Evolutionary conservation across 441 rosid genomes (phyloP).

Genomic region (Erodium texanum): DNA sequence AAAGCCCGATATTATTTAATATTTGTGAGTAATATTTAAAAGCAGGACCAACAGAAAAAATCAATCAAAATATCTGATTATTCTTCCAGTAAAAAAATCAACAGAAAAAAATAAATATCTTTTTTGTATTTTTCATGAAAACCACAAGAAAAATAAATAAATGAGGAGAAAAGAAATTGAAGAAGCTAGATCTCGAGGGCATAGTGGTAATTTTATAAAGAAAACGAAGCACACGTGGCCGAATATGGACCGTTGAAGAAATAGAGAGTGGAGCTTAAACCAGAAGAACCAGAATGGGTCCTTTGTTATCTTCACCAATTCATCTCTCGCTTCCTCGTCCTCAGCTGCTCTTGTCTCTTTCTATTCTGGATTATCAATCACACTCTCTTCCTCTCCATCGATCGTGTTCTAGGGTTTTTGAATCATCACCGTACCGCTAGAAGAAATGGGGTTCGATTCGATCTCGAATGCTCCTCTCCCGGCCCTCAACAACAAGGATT

Average conservation of each 20-base stretch:
- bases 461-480: constrained; percentile 29
- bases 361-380: neutral
- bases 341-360: neutral
- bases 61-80: too few relatives aligned
- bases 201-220: neutral
- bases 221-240: neutral
- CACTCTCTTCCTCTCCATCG: neutral
- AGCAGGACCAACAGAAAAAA: too few relatives aligned
- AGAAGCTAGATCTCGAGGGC: neutral
- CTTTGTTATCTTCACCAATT: constrained; percentile 4
- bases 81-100: too few relatives aligned
- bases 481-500: constrained; percentile 28
- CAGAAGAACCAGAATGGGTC: neutral
- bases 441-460: constrained; percentile 35
- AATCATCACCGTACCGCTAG: too few relatives aligned
- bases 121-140: neutral
- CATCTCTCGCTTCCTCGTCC: neutral
- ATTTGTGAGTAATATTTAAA: too few relatives aligned
- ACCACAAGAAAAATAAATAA: neutral
- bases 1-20: too few relatives aligned
- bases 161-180: neutral
- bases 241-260: constrained; percentile 1
- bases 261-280: constrained; percentile 4
- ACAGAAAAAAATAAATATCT: too few relatives aligned
- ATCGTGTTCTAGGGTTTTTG: neutral